Evolutionary conservation across 768 basidiomycete species (phyloP), one percentile per base, ranked within the genome.

Genomic region (Agrocybe chaxingu): DNA sequence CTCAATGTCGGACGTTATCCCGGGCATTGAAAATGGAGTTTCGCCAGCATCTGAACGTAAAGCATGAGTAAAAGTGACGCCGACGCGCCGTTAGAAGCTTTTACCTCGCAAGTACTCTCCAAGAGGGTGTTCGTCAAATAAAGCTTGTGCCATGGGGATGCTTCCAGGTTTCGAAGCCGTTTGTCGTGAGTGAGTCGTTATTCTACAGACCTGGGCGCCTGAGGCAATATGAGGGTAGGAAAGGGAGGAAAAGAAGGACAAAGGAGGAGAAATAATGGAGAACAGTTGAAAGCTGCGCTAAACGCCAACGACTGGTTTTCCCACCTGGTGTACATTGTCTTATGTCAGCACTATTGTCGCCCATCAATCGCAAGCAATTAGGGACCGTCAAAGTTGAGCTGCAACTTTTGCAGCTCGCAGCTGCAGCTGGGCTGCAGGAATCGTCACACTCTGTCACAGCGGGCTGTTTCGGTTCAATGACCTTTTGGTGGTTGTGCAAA

Each of bases 121-220:
- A 38, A 90, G 75, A 38, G 88, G 88, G 58, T 89, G 86, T 54
- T 87, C 81, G 57, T 88, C 83, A 67, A 87, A 88, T 53, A 89
- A 65, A 51, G 88, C 76, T 73, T 89, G 85, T 33, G 88, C 88
- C 88, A 90, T 90, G 50, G 55, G 55, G 60, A 48, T 52, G 52
- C 36, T 40, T 34, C 42, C 45, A 39, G 47, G 34, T 36, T 8
- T 44, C 47, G 19, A 16, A 35, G 44, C 36, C 36, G 33, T 40
- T 34, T 48, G 55, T 64, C 62, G 58, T 63, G 38, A 61, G 37
- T 36, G 42, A 48, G 48, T 61, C 60, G 62, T 63, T 19, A 60
- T 55, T 16, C 30, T 35, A 18, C 16, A 36, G 48, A 51, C 36
- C 40, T 47, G 41, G 34, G 39, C 32, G 35, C 41, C 46, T 40